Percentiles rank a stretch among this genome's conserved stretches.
phyloP scores from a whole-genome alignment of 306 rosid species.

The Lathyrus sativus region DNA sequence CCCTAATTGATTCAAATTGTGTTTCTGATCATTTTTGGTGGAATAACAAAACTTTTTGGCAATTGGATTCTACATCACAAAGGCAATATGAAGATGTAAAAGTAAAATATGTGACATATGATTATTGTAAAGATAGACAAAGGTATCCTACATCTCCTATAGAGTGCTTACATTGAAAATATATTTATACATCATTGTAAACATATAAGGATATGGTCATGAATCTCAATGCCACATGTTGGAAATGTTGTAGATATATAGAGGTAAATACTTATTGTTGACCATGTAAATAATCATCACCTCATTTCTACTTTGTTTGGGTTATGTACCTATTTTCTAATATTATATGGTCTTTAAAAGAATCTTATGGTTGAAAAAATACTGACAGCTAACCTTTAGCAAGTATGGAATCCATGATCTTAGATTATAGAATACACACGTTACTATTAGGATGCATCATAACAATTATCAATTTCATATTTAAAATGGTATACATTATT shows the following conservation, averaged over 20 bases:
- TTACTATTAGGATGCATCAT: no score
- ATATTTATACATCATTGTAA: background rate
- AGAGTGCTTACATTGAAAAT: slow-evolving; percentile 44
- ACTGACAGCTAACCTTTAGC: no score
- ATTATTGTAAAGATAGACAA: slow-evolving; percentile 50
- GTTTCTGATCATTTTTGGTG: slow-evolving; percentile 43
- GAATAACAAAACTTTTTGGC: slow-evolving; percentile 44
- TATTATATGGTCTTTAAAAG: no score
- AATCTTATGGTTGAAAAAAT: no score
- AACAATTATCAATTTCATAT: no score
- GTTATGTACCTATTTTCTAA: no score
- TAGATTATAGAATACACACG: no score
- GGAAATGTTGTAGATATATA: background rate
- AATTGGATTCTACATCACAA: slow-evolving; percentile 26
- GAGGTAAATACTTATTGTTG: no score
- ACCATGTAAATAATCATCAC: no score
- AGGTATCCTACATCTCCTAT: slow-evolving; percentile 49
- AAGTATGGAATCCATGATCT: no score
- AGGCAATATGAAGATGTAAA: slow-evolving; percentile 39
- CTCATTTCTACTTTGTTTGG: no score
- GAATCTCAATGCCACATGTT: background rate
- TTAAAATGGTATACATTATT: no score
- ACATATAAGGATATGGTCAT: background rate
- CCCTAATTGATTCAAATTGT: slow-evolving; percentile 30
- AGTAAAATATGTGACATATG: slow-evolving; percentile 40